phyloP scores from a whole-genome alignment of 208 protist genomes.

The Trypanosoma boissoni region DNA sequence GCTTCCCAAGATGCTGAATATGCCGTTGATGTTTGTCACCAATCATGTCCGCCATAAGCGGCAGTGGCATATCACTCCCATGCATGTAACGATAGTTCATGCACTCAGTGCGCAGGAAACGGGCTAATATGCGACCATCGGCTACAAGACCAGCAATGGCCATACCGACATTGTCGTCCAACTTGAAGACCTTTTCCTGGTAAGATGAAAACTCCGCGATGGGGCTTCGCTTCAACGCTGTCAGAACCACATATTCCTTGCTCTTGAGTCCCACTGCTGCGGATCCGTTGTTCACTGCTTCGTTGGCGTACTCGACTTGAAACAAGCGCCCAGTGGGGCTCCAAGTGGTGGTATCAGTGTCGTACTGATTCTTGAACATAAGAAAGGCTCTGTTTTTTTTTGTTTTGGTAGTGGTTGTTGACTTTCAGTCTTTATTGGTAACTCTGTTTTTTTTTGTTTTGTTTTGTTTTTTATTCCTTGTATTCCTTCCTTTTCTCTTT shows the following conservation, averaged over 20 bases:
- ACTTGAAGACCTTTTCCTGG: slow-evolving; percentile 97
- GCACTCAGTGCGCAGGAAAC: slow-evolving; percentile 97
- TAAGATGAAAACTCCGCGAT: slow-evolving; percentile 96
- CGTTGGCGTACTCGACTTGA: slow-evolving; percentile 99
- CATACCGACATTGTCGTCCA: slow-evolving; percentile 99
- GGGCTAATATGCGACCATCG: slow-evolving; percentile 93
- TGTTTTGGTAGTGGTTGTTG: slow-evolving; percentile 5
- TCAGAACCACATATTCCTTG: slow-evolving; percentile 93
- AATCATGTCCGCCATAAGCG: slow-evolving; percentile 76
- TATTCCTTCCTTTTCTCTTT: slow-evolving; percentile 2
- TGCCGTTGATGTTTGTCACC: slow-evolving; percentile 95
- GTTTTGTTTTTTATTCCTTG: slow-evolving; percentile 10
- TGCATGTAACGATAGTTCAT: slow-evolving; percentile 97
- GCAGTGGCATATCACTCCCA: slow-evolving; percentile 65
- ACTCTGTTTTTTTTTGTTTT: slow-evolving; percentile 8
- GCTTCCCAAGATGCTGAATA: slow-evolving; percentile 94
- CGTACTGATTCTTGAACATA: slow-evolving; percentile 96
- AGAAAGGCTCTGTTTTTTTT: slow-evolving; percentile 6
- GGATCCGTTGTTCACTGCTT: slow-evolving; percentile 99
- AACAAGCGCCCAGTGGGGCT: slow-evolving; percentile 95
- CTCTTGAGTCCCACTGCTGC: slow-evolving; percentile 97
- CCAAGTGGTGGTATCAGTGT: slow-evolving; percentile 99
- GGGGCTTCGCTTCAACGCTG: slow-evolving; percentile 92
- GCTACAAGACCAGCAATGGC: slow-evolving; percentile 97
- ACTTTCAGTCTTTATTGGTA: slow-evolving; percentile 6